These are phyloP conservation scores for Neospermospora avenae DNA, from an alignment of 2,329 filamentous ascomycete genomes.

Conservation along the genomic window DNA sequence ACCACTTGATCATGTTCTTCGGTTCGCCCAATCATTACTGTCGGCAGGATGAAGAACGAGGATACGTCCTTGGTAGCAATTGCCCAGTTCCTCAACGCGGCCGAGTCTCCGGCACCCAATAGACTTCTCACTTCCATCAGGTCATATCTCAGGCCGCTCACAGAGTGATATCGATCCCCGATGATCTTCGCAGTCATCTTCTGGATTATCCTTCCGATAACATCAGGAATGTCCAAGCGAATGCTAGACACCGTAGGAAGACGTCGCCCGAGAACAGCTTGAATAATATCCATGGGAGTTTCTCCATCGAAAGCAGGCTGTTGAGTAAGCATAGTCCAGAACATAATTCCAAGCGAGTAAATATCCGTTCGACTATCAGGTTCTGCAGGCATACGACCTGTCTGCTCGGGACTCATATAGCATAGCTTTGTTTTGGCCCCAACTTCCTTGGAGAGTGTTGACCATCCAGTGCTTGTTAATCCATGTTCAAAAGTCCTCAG, in stretches of 20 bases:
- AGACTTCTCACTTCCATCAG: conserved; percentile 70
- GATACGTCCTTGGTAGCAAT: conserved; percentile 85
- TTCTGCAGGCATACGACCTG: conserved; percentile 86
- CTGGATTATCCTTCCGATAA: conserved; percentile 77
- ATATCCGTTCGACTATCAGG: conserved; percentile 92
- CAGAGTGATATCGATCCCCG: conserved; percentile 83
- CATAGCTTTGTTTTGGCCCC: conserved; percentile 86
- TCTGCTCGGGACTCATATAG: conserved; percentile 93
- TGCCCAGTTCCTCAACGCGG: conserved; percentile 68
- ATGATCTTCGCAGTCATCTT: conserved; percentile 91
- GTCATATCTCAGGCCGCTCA: conserved; percentile 81
- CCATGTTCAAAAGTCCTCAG: conserved; percentile 88
- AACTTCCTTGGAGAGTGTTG: conserved; percentile 73
- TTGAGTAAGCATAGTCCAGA: conserved; percentile 82
- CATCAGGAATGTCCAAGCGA: conserved; percentile 79
- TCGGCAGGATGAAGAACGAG: conserved; percentile 85
- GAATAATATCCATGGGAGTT: conserved; percentile 84
- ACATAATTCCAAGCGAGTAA: conserved; percentile 84
- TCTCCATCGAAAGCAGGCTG: conserved; percentile 76
- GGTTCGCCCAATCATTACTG: conserved; percentile 74
- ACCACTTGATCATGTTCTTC: conserved; percentile 69
- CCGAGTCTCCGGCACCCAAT: conserved; percentile 69
- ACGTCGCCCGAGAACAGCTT: conserved; percentile 77
- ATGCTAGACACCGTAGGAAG: conserved; percentile 74
- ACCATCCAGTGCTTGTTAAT: conserved; percentile 82